Percentiles rank a stretch among this genome's conserved stretches.
Evolutionary conservation across 805 yeast genomes (phyloP).

Genomic region (Candida ascalaphidarum): DNA sequence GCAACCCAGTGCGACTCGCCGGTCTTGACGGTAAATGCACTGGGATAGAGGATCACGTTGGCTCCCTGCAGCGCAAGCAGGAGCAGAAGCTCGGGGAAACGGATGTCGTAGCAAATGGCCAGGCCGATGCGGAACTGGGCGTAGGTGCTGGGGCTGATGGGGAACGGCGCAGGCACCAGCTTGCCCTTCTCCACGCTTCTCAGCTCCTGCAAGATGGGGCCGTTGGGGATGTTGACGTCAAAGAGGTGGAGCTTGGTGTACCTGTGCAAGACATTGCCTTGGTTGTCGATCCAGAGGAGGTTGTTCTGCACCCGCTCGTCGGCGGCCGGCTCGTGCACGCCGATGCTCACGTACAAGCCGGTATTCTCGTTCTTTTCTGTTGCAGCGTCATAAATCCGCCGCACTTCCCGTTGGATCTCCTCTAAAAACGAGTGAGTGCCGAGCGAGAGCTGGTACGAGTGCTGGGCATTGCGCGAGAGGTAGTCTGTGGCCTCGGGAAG

Average conservation of each 20-base stretch:
- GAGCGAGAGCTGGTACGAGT: conserved; percentile 54
- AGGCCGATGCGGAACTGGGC: conserved; percentile 42
- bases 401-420: conserved; percentile 39
- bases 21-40: conserved; percentile 88
- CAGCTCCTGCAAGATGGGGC: conserved; percentile 74
- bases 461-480: conserved; percentile 59
- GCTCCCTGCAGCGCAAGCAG: conserved; percentile 47
- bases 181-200: conserved; percentile 76
- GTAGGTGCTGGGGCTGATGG: conserved; percentile 1
- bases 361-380: conserved; percentile 20
- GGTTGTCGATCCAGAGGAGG: conserved; percentile 57
- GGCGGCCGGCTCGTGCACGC: conserved; percentile 74
- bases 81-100: conserved; percentile 78
- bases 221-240: conserved; percentile 77
- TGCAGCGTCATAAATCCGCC: conserved; percentile 1
- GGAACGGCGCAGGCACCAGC: conserved; percentile 23
- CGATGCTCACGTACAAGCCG: conserved; percentile 64
- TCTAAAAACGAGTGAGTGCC: conserved; percentile 27
- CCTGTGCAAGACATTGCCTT: conserved; percentile 57
- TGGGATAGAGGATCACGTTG: conserved; percentile 70
- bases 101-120: conserved; percentile 77
- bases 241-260: conserved; percentile 87
- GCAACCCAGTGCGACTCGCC: conserved; percentile 88
- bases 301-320: conserved; percentile 51
- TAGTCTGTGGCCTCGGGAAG: conserved; percentile 94